Evolutionary conservation across 257 asterid genomes (phyloP), one percentile per base, ranked within the genome.

Genomic region (Catharanthus roseus): DNA sequence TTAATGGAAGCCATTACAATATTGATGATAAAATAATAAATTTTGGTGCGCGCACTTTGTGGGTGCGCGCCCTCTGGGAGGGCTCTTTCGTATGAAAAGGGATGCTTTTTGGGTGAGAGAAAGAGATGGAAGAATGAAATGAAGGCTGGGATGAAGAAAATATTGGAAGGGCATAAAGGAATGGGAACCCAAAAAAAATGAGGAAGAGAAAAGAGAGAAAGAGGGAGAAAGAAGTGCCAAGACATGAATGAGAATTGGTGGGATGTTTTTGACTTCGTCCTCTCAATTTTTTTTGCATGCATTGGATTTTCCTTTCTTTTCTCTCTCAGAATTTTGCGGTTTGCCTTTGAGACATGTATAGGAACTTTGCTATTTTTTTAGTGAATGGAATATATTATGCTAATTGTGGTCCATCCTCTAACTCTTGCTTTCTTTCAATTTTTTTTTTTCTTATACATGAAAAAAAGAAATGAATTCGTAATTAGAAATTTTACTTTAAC

Each of bases 31-130:
- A n/a, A n/a, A n/a, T n/a, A n/a, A n/a, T 1, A 71, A 77, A 18
- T 50, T 13, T 4, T 31, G 80, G 85, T 67, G 82, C 92, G 87
- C 87, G 85, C 89, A 77, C 91, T 55, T n/a, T 54, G 53, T 64
- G 63, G 15, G 84, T 76, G 86, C 75, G 86, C 82, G 86, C 84
- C 80, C 83, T 49, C 57, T 56, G 54, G 50, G 72, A 75, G 81
- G 75, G 72, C 78, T 68, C 73, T 67, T 58, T 42, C 24, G 55
- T 33, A 42, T 38, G 74, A 73, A 73, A 75, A 64, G 55, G 80
- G 67, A 45, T 75, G 71, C 51, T 68, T 73, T 63, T 64, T 38
- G 63, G 34, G 3, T 38, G 3, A 31, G 26, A 41, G 76, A 38
- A 68, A 61, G 80, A 77, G 86, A 74, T 72, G 69, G 77, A 38